Evolutionary conservation across 2,329 filamentous ascomycete genomes (phyloP).

Genomic region (Graphium sp.): DNA sequence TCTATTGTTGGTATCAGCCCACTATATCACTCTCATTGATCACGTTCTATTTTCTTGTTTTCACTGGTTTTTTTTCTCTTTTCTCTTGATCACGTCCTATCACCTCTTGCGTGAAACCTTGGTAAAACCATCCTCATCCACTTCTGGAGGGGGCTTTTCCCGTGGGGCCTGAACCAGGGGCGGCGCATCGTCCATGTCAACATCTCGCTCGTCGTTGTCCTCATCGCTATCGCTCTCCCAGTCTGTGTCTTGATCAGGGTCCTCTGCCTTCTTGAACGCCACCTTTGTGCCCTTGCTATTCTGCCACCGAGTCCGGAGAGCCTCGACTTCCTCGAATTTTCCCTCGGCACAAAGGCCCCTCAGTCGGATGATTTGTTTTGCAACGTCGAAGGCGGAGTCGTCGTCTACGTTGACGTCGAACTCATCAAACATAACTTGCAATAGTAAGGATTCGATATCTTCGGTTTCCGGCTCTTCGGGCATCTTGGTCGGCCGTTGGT

Average conservation of each 20-base stretch:
- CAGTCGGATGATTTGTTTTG: slow-evolving; percentile 53
- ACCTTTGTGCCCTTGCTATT: slow-evolving; percentile 43
- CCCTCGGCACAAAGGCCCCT: slow-evolving; percentile 47
- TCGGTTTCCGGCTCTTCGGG: slow-evolving; percentile 28
- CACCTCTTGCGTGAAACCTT: slow-evolving; percentile 53
- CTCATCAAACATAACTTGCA: slow-evolving; percentile 89
- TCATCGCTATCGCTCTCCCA: slow-evolving; percentile 40
- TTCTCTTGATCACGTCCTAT: background rate
- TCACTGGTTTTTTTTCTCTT: background rate
- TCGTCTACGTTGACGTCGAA: slow-evolving; percentile 91
- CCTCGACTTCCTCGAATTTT: slow-evolving; percentile 46
- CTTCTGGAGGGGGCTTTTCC: slow-evolving; percentile 51
- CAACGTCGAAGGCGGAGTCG: slow-evolving; percentile 62
- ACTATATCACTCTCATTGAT: no score
- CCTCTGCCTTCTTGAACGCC: slow-evolving; percentile 39
- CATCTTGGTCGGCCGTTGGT: no score
- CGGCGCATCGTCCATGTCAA: slow-evolving; percentile 56
- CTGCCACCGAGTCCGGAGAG: slow-evolving; percentile 45
- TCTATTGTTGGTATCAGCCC: no score
- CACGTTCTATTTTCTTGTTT: no score
- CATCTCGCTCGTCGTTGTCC: slow-evolving; percentile 35
- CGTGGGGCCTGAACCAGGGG: slow-evolving; percentile 35
- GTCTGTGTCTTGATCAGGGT: slow-evolving; percentile 45
- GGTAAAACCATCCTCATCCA: slow-evolving; percentile 72
- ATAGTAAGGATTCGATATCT: slow-evolving; percentile 60